Evolutionary conservation across 2,329 filamentous ascomycete species (phyloP), one percentile per base, ranked within the genome.

Genomic region (Xylariaceae sp.): DNA sequence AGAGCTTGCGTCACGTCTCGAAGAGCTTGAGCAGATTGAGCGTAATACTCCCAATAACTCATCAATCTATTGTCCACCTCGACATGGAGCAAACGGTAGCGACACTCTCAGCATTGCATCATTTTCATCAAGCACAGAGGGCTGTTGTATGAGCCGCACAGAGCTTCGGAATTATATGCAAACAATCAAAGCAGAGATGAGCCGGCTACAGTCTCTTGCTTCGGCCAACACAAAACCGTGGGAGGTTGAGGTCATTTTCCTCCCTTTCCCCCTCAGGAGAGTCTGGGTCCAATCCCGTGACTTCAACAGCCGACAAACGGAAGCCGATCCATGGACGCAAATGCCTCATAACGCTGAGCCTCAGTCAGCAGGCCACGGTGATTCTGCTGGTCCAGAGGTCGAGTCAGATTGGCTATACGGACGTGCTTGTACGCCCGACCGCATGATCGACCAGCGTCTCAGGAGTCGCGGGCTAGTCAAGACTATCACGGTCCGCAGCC

Each of bases 241-340:
- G 87, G 83, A 88, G 64, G 76, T 93, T 1, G 88, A 92, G 68
- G 86, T 92, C 3, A 84, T 92, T 1, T 84, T 92, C 59, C 72
- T 92, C 6, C 89, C 89, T 1, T 93, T 90, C 71, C 78, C 80
- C 1, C 73, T 85, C 5, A 82, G 79, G 65, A 79, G 77, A 18
- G 67, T 86, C 4, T 86, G 83, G 83, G 75, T 82, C 60, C 75
- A 76, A 50, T 71, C 76, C 3, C 70, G 75, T 61, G 77, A 82
- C 2, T 83, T 85, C 69, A 76, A 69, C 2, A 70, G 69, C 37
- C 74, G 74, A 48, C 71, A 74, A 9, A 67, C 73, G 4, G 71
- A 72, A 47, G 65, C 64, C 17, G 81, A 83, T 57, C 78, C 80
- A 62, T 84, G 82, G 82, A 84, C 80, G 1, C 81, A 82, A 70